These are phyloP conservation scores for Adenanthera pavonina DNA, from an alignment of 306 rosid species.

Conservation along the genomic window DNA sequence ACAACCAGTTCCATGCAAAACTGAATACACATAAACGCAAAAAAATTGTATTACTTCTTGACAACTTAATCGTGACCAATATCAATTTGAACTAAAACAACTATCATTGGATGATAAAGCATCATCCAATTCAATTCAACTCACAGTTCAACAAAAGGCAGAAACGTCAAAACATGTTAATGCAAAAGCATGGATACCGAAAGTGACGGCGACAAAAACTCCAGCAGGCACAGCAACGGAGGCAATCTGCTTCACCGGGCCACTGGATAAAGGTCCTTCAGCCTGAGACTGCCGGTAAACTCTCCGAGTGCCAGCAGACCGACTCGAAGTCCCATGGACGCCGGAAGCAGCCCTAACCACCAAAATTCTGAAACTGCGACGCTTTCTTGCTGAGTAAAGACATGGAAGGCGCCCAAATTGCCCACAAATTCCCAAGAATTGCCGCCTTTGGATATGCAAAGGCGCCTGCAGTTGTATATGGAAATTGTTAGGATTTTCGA, in stretches of 20 bases:
- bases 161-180: slow-evolving; percentile 4
- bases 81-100: neutral
- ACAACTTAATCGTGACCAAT: neutral
- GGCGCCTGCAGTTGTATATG: slow-evolving; percentile 44
- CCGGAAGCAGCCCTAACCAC: slow-evolving; percentile 60
- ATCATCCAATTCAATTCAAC: neutral
- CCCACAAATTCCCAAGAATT: slow-evolving; percentile 29
- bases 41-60: neutral
- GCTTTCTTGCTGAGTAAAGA: neutral
- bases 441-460: slow-evolving; percentile 42
- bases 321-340: slow-evolving; percentile 53
- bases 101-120: neutral
- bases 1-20: neutral
- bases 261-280: slow-evolving; percentile 50
- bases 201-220: slow-evolving; percentile 60
- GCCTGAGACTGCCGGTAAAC: slow-evolving; percentile 77
- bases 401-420: slow-evolving; percentile 42
- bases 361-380: slow-evolving; percentile 47
- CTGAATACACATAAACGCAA: neutral
- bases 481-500: slow-evolving; percentile 33
- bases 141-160: neutral
- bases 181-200: slow-evolving; percentile 53
- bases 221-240: slow-evolving; percentile 70
- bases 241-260: slow-evolving; percentile 69
- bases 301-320: slow-evolving; percentile 60